Base-by-base conservation (phyloP, 352 stramenopile genomes). In the Globisporangium ultimum region DNA sequence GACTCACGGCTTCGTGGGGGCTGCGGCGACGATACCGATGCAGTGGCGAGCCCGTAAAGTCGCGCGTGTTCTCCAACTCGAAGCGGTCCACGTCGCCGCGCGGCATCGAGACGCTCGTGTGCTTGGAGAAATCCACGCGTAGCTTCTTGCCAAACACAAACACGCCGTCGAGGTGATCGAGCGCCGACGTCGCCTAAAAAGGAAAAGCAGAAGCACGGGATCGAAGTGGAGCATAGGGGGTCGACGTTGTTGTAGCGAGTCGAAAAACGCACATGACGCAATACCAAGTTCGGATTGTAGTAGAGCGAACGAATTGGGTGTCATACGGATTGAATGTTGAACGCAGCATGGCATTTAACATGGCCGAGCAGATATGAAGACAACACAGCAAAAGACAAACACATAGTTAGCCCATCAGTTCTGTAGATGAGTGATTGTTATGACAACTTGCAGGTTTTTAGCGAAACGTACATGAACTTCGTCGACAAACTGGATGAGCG, bases 111-210 rank as follows among this genome's bases (percentile, higher is more conserved):
- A 93, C 84, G 9, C 63, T 80, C 52, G 67, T 79, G 69, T 93
- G 84, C 64, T 91, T 93, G 24, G 84, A 93, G 67, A 80, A 93
- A 54, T 93, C 84, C 43, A 93, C 76, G 42, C 84, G 84, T 22
- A 91, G 68, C 57, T 93, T 93, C 64, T 84, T 87, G 48, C 79
- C 75, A 47, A 89, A 93, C 17, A 93, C 67, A 22, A 78, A 70
- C 46, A 91, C 66, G 20, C 84, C 82, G 57, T 93, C 82, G 28
- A 88, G 70, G 50, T 91, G 76, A 52, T 91, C 80, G n/a, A 91
- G 68, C 28, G 84, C 84, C 6, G 81, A 91, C 0, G 80, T 88
- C 1, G 84, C 78, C 82, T 91, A n/a, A n/a, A 22, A 40, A 40
- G 22, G 36, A 2, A 34, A 18, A 13, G 42, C 2, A 15, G 14